Evolutionary conservation across 2,329 filamentous ascomycete genomes (phyloP), one percentile per base, ranked within the genome.

Genomic region (Sordariomycetes sp.): DNA sequence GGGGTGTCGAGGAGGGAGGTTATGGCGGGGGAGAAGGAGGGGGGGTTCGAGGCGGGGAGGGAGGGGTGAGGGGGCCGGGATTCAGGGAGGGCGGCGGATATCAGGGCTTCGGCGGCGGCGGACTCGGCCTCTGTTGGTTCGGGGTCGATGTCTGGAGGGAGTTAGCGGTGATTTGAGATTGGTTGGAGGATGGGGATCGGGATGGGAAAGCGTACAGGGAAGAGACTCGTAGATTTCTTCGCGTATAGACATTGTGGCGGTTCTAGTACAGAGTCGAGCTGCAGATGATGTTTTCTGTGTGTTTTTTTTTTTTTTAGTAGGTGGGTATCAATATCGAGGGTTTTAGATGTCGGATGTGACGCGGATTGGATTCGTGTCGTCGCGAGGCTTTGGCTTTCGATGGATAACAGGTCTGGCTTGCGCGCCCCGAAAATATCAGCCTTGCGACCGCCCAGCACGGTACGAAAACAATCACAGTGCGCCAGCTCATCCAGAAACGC

Each of bases 141-240:
- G 20, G 76, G 66, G 73, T 99, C 92, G 69, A 97, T 86, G 72
- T 96, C 90, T 95, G 69, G 42, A 35, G 51, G 10, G n/a, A 55
- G 50, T 57, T 50, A 50, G 45, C 20, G n/a, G 22, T 10, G 45
- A 2, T 50, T 20, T 62, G 58, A 62, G 61, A 57, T 60, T n/a
- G 55, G 54, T n/a, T n/a, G n/a, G n/a, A n/a, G n/a, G n/a, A n/a
- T n/a, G n/a, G n/a, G n/a, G n/a, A n/a, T n/a, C n/a, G 56, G 58
- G 53, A 53, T 50, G 57, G 51, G 50, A 15, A 28, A n/a, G 60
- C 81, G 62, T 80, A 90, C 88, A 92, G 54, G 89, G 88, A 24
- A 95, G 82, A 24, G 87, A 89, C 67, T 94, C 88, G 72, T 90
- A 86, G 60, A 85, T 74, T 56, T 71, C 72, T 56, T 62, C 62